These are phyloP conservation scores for Erodium moschatum DNA, from an alignment of 441 rosid species.

Conservation along the genomic window DNA sequence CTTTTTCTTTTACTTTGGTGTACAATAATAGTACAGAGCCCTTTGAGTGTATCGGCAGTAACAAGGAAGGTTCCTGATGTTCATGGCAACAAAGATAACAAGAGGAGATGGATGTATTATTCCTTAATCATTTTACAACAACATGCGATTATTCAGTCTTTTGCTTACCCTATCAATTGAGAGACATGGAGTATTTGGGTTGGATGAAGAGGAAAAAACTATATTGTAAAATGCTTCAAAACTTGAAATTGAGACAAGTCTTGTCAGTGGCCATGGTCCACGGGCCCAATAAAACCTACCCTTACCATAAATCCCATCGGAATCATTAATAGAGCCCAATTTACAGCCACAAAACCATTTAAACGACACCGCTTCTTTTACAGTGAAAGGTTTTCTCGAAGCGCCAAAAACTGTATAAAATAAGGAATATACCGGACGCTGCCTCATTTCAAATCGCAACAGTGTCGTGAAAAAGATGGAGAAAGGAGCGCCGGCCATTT, in stretches of 20 bases:
- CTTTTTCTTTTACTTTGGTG: no score
- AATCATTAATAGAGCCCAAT: not conserved
- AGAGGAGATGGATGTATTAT: no score
- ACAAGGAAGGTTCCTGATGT: no score
- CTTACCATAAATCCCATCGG: not conserved
- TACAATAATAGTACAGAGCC: no score
- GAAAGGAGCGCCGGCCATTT: constrained; percentile 48
- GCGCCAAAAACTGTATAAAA: constrained; percentile 11
- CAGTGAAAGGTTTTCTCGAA: not conserved
- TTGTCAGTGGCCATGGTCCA: not conserved
- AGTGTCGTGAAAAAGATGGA: constrained; percentile 38
- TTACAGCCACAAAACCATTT: not conserved
- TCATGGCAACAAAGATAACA: no score
- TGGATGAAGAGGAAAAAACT: no score
- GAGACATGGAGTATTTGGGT: no score
- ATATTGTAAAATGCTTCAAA: not conserved
- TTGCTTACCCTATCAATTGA: no score
- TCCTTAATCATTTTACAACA: no score
- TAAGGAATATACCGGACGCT: not conserved
- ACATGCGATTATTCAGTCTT: no score
- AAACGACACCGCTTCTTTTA: not conserved
- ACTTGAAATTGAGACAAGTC: not conserved
- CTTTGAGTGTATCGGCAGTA: no score
- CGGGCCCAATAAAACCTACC: constrained; percentile 2
- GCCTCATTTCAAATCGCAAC: constrained; percentile 2